Base-by-base conservation (phyloP, 2,329 filamentous ascomycete genomes). In the Harringtonia aguacate region DNA sequence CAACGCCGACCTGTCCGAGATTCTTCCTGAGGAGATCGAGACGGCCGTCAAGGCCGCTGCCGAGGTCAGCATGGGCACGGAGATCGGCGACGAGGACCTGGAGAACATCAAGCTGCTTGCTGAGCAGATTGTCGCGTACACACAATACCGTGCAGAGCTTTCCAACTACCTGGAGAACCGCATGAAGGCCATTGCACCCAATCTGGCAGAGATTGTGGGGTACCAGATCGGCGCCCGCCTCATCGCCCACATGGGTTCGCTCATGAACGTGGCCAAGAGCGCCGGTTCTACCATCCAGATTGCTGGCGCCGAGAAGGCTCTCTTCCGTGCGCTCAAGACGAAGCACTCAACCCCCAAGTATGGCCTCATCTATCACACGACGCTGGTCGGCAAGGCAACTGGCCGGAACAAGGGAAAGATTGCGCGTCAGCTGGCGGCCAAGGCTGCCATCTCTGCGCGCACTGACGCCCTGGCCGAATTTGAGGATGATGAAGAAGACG, bases 351-450 rank as follows among this genome's bases (percentile, higher is more conserved):
- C 92, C 33, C 92, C 92, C 60, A 98, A 97, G 68, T 98, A 97
- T 58, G 92, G 92, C 75, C 75, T 94, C 52, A 86, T 94, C 62
- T 94, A 92, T 69, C 85, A 94, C 66, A 84, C 86, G 39, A 92
- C 86, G 24, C 77, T 98, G 37, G 94, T 98, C 52, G 94, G 92
- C 36, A 92, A 98, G 69, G 92, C 92, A 27, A 94, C 86, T 18
- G 92, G 92, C 58, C 90, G 87, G 72, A 97, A 97, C 74, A 98
- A 98, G 81, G 92, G 92, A 57, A 98, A 98, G 75, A 95, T 98
- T 59, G 92, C 92, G 35, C 86, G 92, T 75, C 88, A 95, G 73
- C 77, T 98, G 49, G 85, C 92, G 39, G 84, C 90, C 54, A 97
- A 97, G 74, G 81, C 90, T 38, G 87, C 92, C 22, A 78, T 98